phyloP scores from a whole-genome alignment of 2,329 filamentous ascomycete genomes.

The Pezicula carpinea region DNA sequence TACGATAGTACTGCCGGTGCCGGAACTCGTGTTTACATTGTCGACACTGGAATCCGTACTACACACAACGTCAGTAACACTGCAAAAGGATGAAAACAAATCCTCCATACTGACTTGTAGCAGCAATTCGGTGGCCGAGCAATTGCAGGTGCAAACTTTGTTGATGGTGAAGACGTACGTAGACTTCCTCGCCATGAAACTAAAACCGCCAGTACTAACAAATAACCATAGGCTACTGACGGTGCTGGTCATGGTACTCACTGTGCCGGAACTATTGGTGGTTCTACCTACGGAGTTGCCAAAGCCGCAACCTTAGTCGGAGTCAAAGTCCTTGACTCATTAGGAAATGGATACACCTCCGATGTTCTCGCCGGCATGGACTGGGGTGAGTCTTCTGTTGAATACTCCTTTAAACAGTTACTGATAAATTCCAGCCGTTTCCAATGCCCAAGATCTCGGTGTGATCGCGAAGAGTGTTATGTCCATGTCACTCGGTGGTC shows the following conservation, averaged over 20 bases:
- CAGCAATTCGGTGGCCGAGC: slow-evolving; percentile 26
- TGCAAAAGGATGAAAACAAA: too few species aligned
- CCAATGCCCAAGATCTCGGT: slow-evolving; percentile 13
- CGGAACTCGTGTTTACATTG: slow-evolving; percentile 24
- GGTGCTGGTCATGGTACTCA: slow-evolving; percentile 35
- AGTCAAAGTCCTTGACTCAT: slow-evolving; percentile 27
- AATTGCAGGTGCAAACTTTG: slow-evolving; percentile 19
- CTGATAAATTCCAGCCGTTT: slow-evolving; percentile 9
- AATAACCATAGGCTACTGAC: slow-evolving; percentile 19
- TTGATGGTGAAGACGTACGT: slow-evolving; percentile 12
- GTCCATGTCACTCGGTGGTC: slow-evolving; percentile 49
- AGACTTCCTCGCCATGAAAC: not conserved
- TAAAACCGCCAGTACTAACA: not conserved
- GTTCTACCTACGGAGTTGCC: slow-evolving; percentile 30
- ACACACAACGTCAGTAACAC: slow-evolving; percentile 1
- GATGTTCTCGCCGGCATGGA: slow-evolving; percentile 27
- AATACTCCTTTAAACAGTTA: not conserved
- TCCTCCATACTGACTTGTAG: not conserved
- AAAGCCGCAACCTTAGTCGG: slow-evolving; percentile 27
- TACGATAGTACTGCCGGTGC: slow-evolving; percentile 21
- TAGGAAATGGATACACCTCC: slow-evolving; percentile 21
- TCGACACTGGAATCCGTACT: slow-evolving; percentile 25
- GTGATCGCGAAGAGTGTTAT: slow-evolving; percentile 42
- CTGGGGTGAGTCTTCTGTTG: slow-evolving; percentile 7
- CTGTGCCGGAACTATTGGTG: slow-evolving; percentile 31